A percentile compares a stretch with the other conserved stretches of the same genome.
phyloP scores from a whole-genome alignment of 768 basidiomycete genomes.

The Auricularia cornea region DNA sequence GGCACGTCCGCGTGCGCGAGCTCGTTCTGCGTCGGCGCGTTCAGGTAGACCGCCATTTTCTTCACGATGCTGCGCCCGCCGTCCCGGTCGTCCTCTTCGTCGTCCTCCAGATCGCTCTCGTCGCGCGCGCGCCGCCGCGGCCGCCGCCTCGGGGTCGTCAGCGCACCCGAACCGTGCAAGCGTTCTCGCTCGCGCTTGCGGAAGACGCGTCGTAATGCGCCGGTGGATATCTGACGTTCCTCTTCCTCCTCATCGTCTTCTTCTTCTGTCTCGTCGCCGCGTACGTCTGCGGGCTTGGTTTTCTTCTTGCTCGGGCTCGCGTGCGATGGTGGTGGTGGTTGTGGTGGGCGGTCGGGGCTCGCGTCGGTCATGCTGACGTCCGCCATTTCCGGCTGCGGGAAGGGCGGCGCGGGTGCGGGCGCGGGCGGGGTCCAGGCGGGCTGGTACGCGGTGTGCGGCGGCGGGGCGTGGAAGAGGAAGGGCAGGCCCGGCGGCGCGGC shows the following conservation, averaged over 20 bases:
- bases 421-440: conserved; percentile 65
- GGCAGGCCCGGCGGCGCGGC: conserved; percentile 46
- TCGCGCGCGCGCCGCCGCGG: neutral
- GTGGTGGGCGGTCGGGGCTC: conserved; percentile 36
- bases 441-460: conserved; percentile 32
- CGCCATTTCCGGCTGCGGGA: conserved; percentile 41
- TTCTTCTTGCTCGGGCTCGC: conserved; percentile 1
- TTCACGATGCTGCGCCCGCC: neutral
- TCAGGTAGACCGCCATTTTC: neutral
- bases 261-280: conserved; percentile 84
- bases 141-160: neutral
- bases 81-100: conserved; percentile 70
- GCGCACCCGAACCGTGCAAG: neutral
- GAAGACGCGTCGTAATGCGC: conserved; percentile 57
- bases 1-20: neutral
- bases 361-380: conserved; percentile 73
- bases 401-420: conserved; percentile 54
- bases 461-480: conserved; percentile 58
- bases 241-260: conserved; percentile 62
- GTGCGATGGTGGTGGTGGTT: conserved; percentile 36
- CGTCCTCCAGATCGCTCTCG: conserved; percentile 28
- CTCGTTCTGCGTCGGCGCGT: neutral
- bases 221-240: conserved; percentile 41
- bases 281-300: neutral
- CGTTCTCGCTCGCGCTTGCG: conserved; percentile 9